Evolutionary conservation across 345 rosid species (phyloP), one percentile per base, ranked within the genome.

Genomic region (Ceriops zippeliana): DNA sequence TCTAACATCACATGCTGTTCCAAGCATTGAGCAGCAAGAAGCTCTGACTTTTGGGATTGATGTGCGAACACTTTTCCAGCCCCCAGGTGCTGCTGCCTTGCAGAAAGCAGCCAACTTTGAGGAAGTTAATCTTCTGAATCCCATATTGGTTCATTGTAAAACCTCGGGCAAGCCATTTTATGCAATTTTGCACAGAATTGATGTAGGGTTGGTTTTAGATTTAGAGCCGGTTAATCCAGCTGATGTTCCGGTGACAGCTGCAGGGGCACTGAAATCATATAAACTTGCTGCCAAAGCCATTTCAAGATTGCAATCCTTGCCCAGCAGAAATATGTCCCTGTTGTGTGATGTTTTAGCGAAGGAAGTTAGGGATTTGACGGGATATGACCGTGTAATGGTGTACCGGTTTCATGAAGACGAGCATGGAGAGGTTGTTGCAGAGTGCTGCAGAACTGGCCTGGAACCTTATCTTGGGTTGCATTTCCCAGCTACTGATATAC

Each of bases 351-450:
- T 78, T 74, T 60, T 91, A 7, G 97, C 86, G 19, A 85, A 89
- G 80, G 96, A 91, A 76, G 89, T 91, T 61, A 70, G 91, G 57
- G 88, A 87, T 26, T 74, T 91, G 67, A 89, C 90, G 0, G 96
- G 92, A 58, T 91, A 91, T 77, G 93, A 87, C 66, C 84, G 97
- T 68, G 87, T 91, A 8, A 91, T 91, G 97, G 91, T 85, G 26
- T 91, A 91, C 77, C 89, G 77, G 62, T 91, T 91, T 47, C 97
- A 91, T 65, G 96, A 86, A 49, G 97, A 91, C 73, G 97, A 89
- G 72, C 97, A 91, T 70, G 97, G 96, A 47, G 97, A 91, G 78
- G 97, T 91, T 61, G 69, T 91, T 75, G 91, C 97, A 4, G 97
- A 91, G 70, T 71, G 76, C 53, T 42, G 76, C 63, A 76, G 75